Evolutionary conservation across 2,329 filamentous ascomycete genomes (phyloP), one percentile per base, ranked within the genome.

Genomic region (Colletotrichum abscissum): DNA sequence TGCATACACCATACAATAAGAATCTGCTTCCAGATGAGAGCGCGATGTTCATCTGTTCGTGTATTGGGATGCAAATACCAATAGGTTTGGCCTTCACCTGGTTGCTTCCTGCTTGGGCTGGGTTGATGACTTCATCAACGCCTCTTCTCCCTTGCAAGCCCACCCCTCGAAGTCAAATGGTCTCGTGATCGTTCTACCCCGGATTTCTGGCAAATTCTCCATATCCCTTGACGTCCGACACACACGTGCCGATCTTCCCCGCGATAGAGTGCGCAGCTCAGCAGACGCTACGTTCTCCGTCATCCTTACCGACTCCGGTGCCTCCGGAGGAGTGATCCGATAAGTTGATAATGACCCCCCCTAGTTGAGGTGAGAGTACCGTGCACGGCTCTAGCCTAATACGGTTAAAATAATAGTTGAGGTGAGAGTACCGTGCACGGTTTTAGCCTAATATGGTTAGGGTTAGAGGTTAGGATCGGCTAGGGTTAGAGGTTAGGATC

Each of bases 191-290:
- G 8, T 16, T 26, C 62, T 26, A 55, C 62, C 62, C 62, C 62
- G 28, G 46, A 38, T 55, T n/a, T 38, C 28, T 22, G 8, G 30
- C 30, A 8, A 35, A 16, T 4, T 26, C n/a, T 49, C 62, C 46
- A 38, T 55, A 16, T 33, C 12, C 24, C 24, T 19, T 64, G 24
- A 9, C 5, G 16, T 57, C 30, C n/a, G 42, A 49, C 14, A 24
- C 1, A 55, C n/a, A 30, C 4, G 14, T 11, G 63, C 52, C 63
- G 63, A 65, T 65, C 63, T 46, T 65, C 63, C 63, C 63, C 63
- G 33, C 52, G 52, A 30, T 57, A 24, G 30, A 28, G 33, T 14
- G n/a, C 38, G 28, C 28, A 28, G 22, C 11, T 35, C 33, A 49
- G 30, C 62, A 26, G n/a, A 64, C 7, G 30, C 22, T 19, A 54